Base-by-base conservation (phyloP, 78 protist genomes). In the Dictyostelium capitatum region DNA sequence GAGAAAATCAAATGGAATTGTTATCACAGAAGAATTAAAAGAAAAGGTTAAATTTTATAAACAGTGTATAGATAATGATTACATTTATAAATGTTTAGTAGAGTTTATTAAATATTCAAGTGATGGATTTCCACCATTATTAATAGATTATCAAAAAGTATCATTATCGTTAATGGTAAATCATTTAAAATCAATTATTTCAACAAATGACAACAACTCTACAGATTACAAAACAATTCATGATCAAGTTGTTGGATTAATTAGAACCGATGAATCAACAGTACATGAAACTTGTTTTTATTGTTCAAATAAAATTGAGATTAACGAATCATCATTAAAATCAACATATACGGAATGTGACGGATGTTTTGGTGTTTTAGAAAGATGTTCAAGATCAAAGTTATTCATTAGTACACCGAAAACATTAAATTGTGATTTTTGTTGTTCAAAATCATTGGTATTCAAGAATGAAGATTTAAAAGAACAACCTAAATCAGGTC, bases 391-490 rank as follows among this genome's bases (percentile, higher is more conserved):
- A 46, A 37, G 79, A 73, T n/a, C 79, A 3, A 11, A 6, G 17
- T 23, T 73, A 19, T 46, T 73, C 11, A 10, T 73, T n/a, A 47
- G 46, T 32, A 43, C 79, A 43, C 51, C 51, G 19, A 73, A 73
- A 37, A 73, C 56, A 23, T 73, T 73, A 19, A 73, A 73, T 73
- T 73, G 79, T 23, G 56, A 73, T 32, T 46, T n/a, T 46, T 73
- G 79, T 46, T n/a, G 46, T 11, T 46, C 59, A 37, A 73, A 46
- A 73, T 73, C 79, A n/a, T 73, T 73, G 32, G 56, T 73, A n/a
- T 50, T 73, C 23, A 17, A 11, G 1, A 23, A 20, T 11, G 79
- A 73, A 19, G 79, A 73, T 20, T 15, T 9, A 73, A 32, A 46
- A 73, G 56, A 73, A 9, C 51, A 73, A 10, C 28, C 28, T 43